Evolutionary conservation across 805 yeast genomes (phyloP).

Genomic region (Millerozyma miso): DNA sequence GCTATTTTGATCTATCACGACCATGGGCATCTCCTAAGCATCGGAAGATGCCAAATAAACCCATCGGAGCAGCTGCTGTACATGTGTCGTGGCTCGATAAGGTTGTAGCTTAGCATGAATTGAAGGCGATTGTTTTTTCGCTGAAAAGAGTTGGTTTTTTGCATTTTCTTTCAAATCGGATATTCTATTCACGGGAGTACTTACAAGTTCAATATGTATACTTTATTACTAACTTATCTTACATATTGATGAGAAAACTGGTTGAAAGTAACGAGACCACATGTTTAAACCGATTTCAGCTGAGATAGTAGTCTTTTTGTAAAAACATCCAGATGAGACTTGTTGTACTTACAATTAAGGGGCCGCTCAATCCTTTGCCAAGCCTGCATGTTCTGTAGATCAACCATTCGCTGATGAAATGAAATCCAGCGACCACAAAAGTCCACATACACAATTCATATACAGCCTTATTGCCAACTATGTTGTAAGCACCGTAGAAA

Average conservation of each 20-base stretch:
- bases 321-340: slow-evolving; percentile 73
- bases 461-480: slow-evolving; percentile 59
- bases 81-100: too few relatives aligned
- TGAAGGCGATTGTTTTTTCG: too few relatives aligned
- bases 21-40: neutral
- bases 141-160: too few relatives aligned
- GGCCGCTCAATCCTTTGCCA: slow-evolving; percentile 88
- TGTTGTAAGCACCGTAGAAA: slow-evolving; percentile 77
- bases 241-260: too few relatives aligned
- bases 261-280: too few relatives aligned
- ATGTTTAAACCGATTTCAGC: slow-evolving; percentile 1
- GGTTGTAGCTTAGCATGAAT: too few relatives aligned
- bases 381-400: slow-evolving; percentile 73
- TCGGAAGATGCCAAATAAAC: too few relatives aligned
- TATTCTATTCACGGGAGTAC: too few relatives aligned
- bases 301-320: slow-evolving; percentile 61
- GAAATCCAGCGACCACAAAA: slow-evolving; percentile 76
- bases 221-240: too few relatives aligned
- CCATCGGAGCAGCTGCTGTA: too few relatives aligned
- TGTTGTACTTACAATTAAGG: slow-evolving; percentile 71
- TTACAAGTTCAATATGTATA: too few relatives aligned
- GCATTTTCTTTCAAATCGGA: too few relatives aligned
- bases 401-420: slow-evolving; percentile 82
- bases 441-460: slow-evolving; percentile 78
- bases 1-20: neutral